Percentiles rank a stretch among this genome's conserved stretches.
phyloP scores from a whole-genome alignment of 2,329 filamentous ascomycete genomes.

The Phialophora verrucosa region DNA sequence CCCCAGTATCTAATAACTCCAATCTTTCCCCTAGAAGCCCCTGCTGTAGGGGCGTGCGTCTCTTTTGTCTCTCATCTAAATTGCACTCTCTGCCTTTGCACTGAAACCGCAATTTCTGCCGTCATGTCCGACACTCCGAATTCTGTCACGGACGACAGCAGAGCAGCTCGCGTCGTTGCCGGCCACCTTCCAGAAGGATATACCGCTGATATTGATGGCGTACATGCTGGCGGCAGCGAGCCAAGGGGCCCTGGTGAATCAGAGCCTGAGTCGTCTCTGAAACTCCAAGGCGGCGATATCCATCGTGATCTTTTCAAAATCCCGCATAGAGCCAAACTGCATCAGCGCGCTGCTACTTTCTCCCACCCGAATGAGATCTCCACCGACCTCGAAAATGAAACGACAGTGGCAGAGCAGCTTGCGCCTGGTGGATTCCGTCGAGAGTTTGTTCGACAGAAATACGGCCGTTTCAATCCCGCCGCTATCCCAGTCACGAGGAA shows the following conservation, averaged over 20 bases:
- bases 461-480: conserved; percentile 34
- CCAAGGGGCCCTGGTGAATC: conserved; percentile 6
- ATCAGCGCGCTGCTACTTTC: conserved; percentile 70
- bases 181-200: conserved; percentile 36
- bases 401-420: conserved; percentile 53
- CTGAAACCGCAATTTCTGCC: background rate
- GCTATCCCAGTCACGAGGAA: conserved; percentile 64
- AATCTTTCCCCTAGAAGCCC: background rate
- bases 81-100: background rate
- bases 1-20: background rate
- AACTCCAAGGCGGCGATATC: conserved; percentile 76
- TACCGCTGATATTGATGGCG: conserved; percentile 33
- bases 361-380: conserved; percentile 54
- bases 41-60: background rate
- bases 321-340: conserved; percentile 60
- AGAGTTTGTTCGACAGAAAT: conserved; percentile 52
- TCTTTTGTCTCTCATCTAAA: background rate
- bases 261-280: conserved; percentile 65
- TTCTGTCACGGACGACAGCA: conserved; percentile 23
- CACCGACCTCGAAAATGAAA: conserved; percentile 45
- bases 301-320: conserved; percentile 79
- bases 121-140: conserved; percentile 34
- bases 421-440: conserved; percentile 61
- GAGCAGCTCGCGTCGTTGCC: conserved; percentile 32
- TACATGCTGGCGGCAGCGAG: conserved; percentile 4